Conservation (phyloP, 108 stramenopile genomes). For the Pseudonitzschia multistriata region DNA sequence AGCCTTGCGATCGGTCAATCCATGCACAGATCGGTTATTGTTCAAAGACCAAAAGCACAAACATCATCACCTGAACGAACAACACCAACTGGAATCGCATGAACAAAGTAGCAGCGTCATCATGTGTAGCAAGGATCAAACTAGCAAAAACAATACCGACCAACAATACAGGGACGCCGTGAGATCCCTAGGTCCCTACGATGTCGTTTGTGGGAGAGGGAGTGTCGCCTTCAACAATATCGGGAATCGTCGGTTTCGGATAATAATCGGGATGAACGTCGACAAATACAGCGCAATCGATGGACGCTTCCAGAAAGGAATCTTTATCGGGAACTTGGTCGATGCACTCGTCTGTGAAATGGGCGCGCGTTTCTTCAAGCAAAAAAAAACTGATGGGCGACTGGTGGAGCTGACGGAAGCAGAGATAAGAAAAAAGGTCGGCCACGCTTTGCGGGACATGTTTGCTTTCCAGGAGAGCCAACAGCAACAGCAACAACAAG, state of each 20-base stretch:
- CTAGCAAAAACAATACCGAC: background rate
- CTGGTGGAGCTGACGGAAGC: conserved; percentile 12
- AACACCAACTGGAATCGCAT: background rate
- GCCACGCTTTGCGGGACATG: conserved; percentile 38
- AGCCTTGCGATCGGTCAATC: no score
- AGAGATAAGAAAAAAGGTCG: conserved; percentile 27
- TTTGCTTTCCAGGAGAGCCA: conserved; percentile 4
- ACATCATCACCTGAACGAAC: no score
- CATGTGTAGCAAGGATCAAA: background rate
- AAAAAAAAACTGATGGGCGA: background rate
- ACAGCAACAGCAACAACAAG: background rate
- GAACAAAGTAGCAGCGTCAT: background rate
- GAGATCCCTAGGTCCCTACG: conserved; percentile 23
- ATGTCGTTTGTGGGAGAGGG: conserved; percentile 34
- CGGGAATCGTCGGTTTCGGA: conserved; percentile 45
- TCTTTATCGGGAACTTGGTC: conserved; percentile 20
- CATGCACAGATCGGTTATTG: no score
- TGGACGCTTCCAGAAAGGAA: conserved; percentile 14
- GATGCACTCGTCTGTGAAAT: background rate
- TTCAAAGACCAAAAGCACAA: no score
- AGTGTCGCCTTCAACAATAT: conserved; percentile 33
- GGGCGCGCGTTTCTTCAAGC: conserved; percentile 29
- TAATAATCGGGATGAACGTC: conserved; percentile 25
- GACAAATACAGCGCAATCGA: conserved; percentile 15
- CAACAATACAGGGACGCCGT: background rate